Evolutionary conservation across 2,329 filamentous ascomycete species (phyloP).

Genomic region (Zalaria sp.): DNA sequence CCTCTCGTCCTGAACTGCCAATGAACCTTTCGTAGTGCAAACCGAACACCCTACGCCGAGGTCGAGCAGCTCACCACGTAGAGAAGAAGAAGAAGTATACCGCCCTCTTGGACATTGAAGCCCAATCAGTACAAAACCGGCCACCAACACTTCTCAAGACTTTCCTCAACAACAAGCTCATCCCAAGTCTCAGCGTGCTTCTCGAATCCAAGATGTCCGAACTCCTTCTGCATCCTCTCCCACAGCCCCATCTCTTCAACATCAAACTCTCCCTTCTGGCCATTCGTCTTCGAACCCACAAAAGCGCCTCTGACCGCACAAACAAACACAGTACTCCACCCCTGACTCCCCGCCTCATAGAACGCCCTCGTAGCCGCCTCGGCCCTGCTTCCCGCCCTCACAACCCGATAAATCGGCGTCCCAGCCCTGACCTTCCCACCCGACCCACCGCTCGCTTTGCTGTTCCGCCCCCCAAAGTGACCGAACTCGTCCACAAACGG

Average conservation of each 20-base stretch:
- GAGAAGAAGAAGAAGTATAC: too few relatives aligned
- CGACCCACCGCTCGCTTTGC: too few relatives aligned
- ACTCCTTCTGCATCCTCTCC: neutral
- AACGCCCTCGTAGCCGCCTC: neutral
- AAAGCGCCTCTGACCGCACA: neutral
- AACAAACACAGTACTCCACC: slow-evolving; percentile 1
- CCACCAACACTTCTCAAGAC: neutral
- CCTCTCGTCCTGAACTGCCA: too few relatives aligned
- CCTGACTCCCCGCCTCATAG: neutral
- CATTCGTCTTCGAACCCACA: too few relatives aligned
- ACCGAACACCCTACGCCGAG: too few relatives aligned
- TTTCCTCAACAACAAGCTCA: neutral
- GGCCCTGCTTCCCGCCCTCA: neutral
- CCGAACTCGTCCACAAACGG: too few relatives aligned
- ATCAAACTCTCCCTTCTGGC: too few relatives aligned
- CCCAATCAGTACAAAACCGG: neutral
- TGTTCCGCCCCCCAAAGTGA: too few relatives aligned
- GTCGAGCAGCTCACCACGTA: too few relatives aligned
- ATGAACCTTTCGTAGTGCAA: too few relatives aligned
- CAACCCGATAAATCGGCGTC: neutral
- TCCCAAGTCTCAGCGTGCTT: neutral
- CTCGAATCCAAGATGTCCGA: neutral
- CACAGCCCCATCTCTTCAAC: neutral
- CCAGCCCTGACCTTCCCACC: neutral
- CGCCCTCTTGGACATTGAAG: too few relatives aligned